phyloP scores from a whole-genome alignment of 495 filamentous ascomycete species.

The Penicillium macrosclerotiorum region DNA sequence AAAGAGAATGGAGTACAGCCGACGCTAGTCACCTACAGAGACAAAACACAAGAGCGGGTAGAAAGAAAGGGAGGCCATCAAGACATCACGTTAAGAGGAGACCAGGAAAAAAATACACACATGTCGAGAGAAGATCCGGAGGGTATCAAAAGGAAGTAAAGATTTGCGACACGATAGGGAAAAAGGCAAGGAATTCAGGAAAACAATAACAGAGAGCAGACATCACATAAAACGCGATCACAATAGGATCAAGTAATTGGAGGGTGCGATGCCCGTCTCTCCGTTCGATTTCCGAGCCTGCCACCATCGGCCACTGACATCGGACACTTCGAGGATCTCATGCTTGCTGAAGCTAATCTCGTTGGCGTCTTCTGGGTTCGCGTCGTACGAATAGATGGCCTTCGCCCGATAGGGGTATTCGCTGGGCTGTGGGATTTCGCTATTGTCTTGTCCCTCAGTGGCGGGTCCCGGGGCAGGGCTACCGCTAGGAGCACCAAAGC shows the following conservation, averaged over 20 bases:
- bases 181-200: slow-evolving; percentile 26
- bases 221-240: slow-evolving; percentile 46
- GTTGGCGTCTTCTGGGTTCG: slow-evolving; percentile 96
- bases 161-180: slow-evolving; percentile 27
- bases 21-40: not conserved
- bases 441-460: slow-evolving; percentile 24
- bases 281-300: slow-evolving; percentile 93
- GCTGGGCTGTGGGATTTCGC: slow-evolving; percentile 74
- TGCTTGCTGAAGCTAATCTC: slow-evolving; percentile 97
- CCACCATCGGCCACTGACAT: slow-evolving; percentile 98
- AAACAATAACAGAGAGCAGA: slow-evolving; percentile 18
- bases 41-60: slow-evolving; percentile 13
- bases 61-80: slow-evolving; percentile 35
- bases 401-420: slow-evolving; percentile 97
- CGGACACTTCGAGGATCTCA: slow-evolving; percentile 93
- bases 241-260: slow-evolving; percentile 96
- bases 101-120: slow-evolving; percentile 35
- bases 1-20: slow-evolving; percentile 12
- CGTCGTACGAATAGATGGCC: slow-evolving; percentile 98
- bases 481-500: slow-evolving; percentile 46
- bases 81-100: slow-evolving; percentile 42
- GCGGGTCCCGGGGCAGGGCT: slow-evolving; percentile 26
- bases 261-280: slow-evolving; percentile 95
- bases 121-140: slow-evolving; percentile 43
- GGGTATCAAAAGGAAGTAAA: slow-evolving; percentile 46